Percentiles rank a stretch among this genome's conserved stretches.
Conservation (phyloP, 1,284 basidiomycete species). For the Rhizoctonia solani region DNA sequence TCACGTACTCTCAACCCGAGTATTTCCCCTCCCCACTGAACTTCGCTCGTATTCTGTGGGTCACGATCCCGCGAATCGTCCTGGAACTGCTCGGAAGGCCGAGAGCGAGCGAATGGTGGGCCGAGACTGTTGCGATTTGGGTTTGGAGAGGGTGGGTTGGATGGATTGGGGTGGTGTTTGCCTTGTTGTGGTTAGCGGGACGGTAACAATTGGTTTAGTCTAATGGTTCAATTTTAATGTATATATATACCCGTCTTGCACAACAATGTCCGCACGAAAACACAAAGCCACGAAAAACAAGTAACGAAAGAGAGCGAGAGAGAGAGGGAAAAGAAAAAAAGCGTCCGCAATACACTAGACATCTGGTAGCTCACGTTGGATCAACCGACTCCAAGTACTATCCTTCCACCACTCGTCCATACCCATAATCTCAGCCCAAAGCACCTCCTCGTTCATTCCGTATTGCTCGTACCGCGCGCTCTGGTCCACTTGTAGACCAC, state of each 20-base stretch:
- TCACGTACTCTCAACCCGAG: constrained; percentile 16
- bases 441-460: constrained; percentile 78
- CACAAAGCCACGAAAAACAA: neutral
- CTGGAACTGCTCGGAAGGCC: constrained; percentile 12
- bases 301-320: neutral
- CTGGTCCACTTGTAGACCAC: constrained; percentile 52
- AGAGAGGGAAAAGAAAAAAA: neutral
- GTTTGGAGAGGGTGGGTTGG: constrained; percentile 27
- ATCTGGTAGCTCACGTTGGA: constrained; percentile 87
- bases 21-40: constrained; percentile 18
- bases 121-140: constrained; percentile 17
- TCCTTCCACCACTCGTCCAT: constrained; percentile 95
- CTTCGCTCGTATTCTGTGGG: constrained; percentile 17
- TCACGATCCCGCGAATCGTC: constrained; percentile 17
- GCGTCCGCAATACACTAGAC: constrained; percentile 48
- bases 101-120: constrained; percentile 29
- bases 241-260: neutral
- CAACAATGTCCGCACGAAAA: neutral
- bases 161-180: constrained; percentile 26
- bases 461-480: constrained; percentile 76
- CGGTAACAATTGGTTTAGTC: neutral
- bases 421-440: constrained; percentile 75
- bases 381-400: constrained; percentile 82
- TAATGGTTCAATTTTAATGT: neutral
- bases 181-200: constrained; percentile 21